Evolutionary conservation across 2,329 filamentous ascomycete genomes (phyloP), one percentile per base, ranked within the genome.

Genomic region (Claviceps pazoutovae): DNA sequence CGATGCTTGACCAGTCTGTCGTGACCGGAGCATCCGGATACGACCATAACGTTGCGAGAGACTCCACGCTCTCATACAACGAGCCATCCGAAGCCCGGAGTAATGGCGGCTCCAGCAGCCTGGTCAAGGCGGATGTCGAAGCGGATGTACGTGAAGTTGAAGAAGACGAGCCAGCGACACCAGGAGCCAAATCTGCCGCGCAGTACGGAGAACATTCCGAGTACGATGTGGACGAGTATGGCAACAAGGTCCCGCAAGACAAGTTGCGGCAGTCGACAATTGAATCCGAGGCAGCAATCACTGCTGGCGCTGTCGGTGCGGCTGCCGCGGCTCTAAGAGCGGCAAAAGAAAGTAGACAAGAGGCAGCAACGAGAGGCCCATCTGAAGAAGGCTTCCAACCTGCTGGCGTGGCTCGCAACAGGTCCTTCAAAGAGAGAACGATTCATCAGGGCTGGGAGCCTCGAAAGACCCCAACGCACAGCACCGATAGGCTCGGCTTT

Each of bases 351-450:
- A 71, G 70, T 51, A 72, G 71, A 51, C 68, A 72, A 34, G 62
- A 67, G 2, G 58, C 64, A 0, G 61, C 60, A 1, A 62, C 67
- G 41, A 63, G 5, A 7, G 17, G 67, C 6, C 61, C 58, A 4
- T 56, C 63, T 4, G 66, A 68, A 3, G 66, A 67, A 19, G 66
- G 70, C n/a, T 74, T 68, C 51, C 60, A 69, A 42, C 68, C 69
- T 4, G 75, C 69, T 8, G 79, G 79, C 16, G 76, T 82, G 11
- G 71, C 71, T 49, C 70, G 79, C 53, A 80, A 83, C 60, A 77
- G 74, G 60, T 84, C 80, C 0, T 84, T 84, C 67, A 83, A 83
- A 64, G 78, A 84, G 59, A 76, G 80, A 36, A 78, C 80, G 1
- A 70, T 76, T 61, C 74, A 49, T 38, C 53, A 78, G 47, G 76